These are phyloP conservation scores for Rubroshorea leprosula DNA, from an alignment of 345 rosid genomes.

Conservation along the genomic window DNA sequence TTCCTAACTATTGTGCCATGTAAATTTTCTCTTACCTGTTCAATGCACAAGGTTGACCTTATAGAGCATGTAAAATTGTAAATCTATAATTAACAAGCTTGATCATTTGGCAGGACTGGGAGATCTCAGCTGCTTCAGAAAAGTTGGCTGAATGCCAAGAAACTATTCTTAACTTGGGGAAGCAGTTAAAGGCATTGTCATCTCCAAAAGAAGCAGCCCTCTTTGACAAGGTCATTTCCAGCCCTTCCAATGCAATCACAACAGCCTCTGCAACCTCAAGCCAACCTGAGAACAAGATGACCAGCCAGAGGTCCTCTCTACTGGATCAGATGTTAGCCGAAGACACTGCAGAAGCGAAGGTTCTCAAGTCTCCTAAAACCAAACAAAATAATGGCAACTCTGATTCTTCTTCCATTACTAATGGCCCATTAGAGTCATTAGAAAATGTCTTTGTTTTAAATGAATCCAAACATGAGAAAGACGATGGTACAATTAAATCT, in stretches of 20 bases:
- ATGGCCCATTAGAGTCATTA: slow-evolving; percentile 29
- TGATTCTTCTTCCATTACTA: slow-evolving; percentile 24
- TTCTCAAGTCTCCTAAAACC: slow-evolving; percentile 12
- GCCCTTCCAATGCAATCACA: slow-evolving; percentile 12
- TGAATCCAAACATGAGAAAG: slow-evolving; percentile 21
- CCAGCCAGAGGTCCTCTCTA: slow-evolving; percentile 61
- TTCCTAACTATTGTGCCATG: not conserved
- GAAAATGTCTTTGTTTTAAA: slow-evolving; percentile 34
- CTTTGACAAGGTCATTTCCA: slow-evolving; percentile 42
- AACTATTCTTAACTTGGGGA: slow-evolving; percentile 76
- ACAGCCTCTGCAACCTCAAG: slow-evolving; percentile 12
- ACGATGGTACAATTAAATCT: slow-evolving; percentile 27
- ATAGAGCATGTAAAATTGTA: not conserved
- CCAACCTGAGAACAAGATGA: slow-evolving; percentile 34
- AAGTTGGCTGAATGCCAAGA: slow-evolving; percentile 94
- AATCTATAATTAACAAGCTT: not conserved
- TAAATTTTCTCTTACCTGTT: not conserved
- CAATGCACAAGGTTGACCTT: not conserved
- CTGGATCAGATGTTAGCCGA: slow-evolving; percentile 86
- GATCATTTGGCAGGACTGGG: slow-evolving; percentile 55
- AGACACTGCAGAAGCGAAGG: slow-evolving; percentile 30
- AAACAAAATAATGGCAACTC: slow-evolving; percentile 19
- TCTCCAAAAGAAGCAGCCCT: slow-evolving; percentile 51
- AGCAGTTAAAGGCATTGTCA: slow-evolving; percentile 80
- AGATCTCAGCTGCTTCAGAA: slow-evolving; percentile 85